phyloP scores from a whole-genome alignment of 257 asterid genomes.

The Plantago major region DNA sequence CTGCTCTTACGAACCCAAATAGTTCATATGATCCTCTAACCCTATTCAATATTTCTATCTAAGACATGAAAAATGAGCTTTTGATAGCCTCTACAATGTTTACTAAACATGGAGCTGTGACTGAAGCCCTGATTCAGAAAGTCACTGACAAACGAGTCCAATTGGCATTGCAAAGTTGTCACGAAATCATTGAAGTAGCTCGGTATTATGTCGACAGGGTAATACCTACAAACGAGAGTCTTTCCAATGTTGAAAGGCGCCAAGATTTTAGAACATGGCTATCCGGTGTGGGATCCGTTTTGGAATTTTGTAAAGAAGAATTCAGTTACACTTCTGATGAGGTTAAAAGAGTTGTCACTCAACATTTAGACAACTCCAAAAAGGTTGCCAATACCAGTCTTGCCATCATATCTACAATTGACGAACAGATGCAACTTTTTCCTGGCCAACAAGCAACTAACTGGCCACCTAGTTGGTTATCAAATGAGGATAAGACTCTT shows the following conservation, averaged over 20 bases:
- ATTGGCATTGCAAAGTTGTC: too few relatives aligned
- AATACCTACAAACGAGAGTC: too few relatives aligned
- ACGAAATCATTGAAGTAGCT: too few relatives aligned
- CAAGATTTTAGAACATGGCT: conserved; percentile 12
- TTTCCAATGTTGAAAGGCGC: neutral
- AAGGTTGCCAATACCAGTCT: neutral
- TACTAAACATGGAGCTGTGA: too few relatives aligned
- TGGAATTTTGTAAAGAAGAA: conserved; percentile 10
- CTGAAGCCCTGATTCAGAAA: too few relatives aligned
- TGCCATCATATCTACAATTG: neutral
- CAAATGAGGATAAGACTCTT: neutral
- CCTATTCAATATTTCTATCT: too few relatives aligned
- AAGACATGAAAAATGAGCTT: too few relatives aligned
- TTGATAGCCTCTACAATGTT: too few relatives aligned
- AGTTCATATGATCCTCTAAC: too few relatives aligned
- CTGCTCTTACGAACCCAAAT: too few relatives aligned
- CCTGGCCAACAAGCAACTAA: neutral
- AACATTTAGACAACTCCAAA: conserved; percentile 2
- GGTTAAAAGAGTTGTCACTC: neutral
- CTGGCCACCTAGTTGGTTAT: neutral
- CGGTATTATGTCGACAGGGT: too few relatives aligned
- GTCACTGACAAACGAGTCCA: too few relatives aligned
- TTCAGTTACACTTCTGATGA: neutral
- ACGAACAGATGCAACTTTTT: neutral
- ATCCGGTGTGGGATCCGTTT: conserved; percentile 7